Conservation (phyloP, 495 filamentous ascomycete genomes). For the Penicillium cataractarum region DNA sequence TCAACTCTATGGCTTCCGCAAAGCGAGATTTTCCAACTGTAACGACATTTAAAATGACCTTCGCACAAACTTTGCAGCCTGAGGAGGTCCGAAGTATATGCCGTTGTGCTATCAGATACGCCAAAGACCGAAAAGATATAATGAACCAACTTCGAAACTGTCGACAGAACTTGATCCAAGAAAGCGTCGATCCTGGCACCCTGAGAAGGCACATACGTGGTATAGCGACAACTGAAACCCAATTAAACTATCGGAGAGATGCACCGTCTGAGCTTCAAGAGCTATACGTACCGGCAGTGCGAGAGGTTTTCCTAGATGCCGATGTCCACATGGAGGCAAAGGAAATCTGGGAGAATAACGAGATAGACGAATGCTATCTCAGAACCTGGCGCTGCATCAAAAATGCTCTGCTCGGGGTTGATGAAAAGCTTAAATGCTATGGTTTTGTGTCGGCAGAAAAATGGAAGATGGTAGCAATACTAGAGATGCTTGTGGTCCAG, state of each 20-base stretch:
- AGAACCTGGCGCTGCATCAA: not conserved
- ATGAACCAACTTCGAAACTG: not conserved
- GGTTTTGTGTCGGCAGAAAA: not conserved
- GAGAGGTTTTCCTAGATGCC: constrained; percentile 1
- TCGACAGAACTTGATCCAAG: not conserved
- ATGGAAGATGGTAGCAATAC: not conserved
- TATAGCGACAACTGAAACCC: not conserved
- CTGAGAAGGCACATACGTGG: not conserved
- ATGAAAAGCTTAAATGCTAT: constrained; percentile 2
- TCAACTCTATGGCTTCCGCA: not conserved
- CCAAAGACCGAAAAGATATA: not conserved
- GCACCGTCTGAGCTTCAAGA: not conserved
- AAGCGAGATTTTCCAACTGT: too few species aligned
- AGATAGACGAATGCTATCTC: not conserved
- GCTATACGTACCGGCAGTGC: not conserved
- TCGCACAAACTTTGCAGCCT: not conserved
- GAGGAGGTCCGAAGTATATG: not conserved
- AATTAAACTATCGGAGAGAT: constrained; percentile 4
- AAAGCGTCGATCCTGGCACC: not conserved
- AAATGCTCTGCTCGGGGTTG: not conserved
- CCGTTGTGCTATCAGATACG: not conserved
- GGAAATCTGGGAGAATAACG: constrained; percentile 5
- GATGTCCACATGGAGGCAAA: constrained; percentile 2
- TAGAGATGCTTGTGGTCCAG: constrained; percentile 1
- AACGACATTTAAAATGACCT: not conserved